Evolutionary conservation across 1,139 yeast species (phyloP), one percentile per base, ranked within the genome.

Genomic region (Blastobotrys ciferrii): DNA sequence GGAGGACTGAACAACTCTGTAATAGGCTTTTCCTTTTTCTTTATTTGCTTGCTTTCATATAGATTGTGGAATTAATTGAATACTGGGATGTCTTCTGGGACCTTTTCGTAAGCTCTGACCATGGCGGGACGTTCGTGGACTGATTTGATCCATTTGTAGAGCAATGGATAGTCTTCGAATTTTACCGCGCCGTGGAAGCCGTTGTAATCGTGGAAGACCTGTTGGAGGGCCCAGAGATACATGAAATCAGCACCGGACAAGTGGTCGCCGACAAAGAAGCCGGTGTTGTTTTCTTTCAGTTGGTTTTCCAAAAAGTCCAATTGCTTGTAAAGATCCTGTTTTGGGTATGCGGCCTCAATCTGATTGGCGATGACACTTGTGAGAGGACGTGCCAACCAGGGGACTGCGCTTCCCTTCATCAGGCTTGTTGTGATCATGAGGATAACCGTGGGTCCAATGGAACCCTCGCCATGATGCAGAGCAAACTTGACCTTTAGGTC

Each of bases 181-280:
- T 19, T n/a, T 12, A 20, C 40, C 18, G 17, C n/a, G n/a, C 38
- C 38, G 7, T 12, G 30, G 20, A 36, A 36, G 14, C 40, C 28
- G 6, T 18, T 36, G 14, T 17, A 36, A 18, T 19, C 40, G 5
- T 17, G n/a, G 14, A 33, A 18, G 5, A 18, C 14, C 14, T 36
- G 25, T 14, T 19, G 40, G 4, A 36, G 5, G 13, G 25, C 40
- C 40, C 40, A 36, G 14, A 36, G 28, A 13, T 36, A 36, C 38
- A 77, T 72, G 36, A 80, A 67, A 58, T 80, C 85, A 1, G 84
- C 84, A 1, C 72, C 83, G 1, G 79, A 68, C 43, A 80, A 64
- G 50, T 68, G 68, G 49, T 74, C 68, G 2, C 81, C 52, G 2
- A 77, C 82, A 58, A 80, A 76, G 56, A 60, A 76, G 0, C 80